Percentiles rank a stretch among this genome's conserved stretches.
phyloP scores from a whole-genome alignment of 345 rosid genomes.

The Sonneratia alba region DNA sequence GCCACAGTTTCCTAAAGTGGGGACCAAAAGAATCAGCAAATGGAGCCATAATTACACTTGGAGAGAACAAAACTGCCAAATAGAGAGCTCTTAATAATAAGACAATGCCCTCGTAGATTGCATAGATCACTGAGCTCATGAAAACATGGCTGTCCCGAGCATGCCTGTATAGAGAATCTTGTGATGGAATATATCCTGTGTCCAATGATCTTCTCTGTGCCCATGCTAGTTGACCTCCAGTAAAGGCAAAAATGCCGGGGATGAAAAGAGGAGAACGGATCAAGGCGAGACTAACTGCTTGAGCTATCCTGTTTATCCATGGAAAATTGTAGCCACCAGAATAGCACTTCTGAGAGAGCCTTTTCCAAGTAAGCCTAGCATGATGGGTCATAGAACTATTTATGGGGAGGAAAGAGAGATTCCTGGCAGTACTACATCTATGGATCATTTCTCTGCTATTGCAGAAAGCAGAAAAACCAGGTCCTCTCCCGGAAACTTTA shows the following conservation, averaged over 20 bases:
- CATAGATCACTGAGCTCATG: conserved; percentile 34
- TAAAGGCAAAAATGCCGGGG: conserved; percentile 52
- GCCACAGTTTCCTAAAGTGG: conserved; percentile 50
- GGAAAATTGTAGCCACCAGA: conserved; percentile 22
- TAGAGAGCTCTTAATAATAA: conserved; percentile 64
- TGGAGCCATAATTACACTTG: conserved; percentile 71
- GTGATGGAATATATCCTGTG: conserved; percentile 33
- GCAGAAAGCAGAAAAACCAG: conserved; percentile 13
- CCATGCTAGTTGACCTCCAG: conserved; percentile 48
- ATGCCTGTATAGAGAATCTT: conserved; percentile 40
- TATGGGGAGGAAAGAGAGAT: conserved; percentile 30
- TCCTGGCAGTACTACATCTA: conserved; percentile 21
- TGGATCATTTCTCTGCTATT: conserved; percentile 24
- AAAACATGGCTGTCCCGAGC: conserved; percentile 53
- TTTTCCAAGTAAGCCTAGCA: conserved; percentile 56
- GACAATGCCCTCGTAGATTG: conserved; percentile 43
- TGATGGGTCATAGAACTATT: conserved; percentile 32
- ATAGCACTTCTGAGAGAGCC: conserved; percentile 34
- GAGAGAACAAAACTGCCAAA: conserved; percentile 61
- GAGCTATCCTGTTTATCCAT: conserved; percentile 46
- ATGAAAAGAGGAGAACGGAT: conserved; percentile 49
- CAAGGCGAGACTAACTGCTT: conserved; percentile 67
- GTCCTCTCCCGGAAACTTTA: conserved; percentile 22
- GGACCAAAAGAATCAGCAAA: conserved; percentile 52
- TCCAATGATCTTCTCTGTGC: conserved; percentile 40